These are phyloP conservation scores for Marchantia paleacea DNA, from an alignment of 225 moss, liverwort and hornwort species.

Conservation along the genomic window DNA sequence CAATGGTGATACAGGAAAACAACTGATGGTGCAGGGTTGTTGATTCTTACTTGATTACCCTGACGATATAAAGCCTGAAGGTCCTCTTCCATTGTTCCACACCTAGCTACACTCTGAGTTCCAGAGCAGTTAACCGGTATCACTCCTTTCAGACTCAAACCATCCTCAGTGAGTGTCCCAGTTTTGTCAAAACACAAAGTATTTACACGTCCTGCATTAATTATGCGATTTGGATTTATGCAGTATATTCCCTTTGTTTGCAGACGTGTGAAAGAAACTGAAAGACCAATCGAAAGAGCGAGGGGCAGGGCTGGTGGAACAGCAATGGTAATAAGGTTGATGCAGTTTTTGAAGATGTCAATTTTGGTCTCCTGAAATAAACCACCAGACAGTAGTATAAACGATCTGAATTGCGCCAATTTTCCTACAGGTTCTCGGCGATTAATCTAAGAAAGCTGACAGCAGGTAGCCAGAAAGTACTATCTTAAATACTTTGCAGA, in stretches of 20 bases:
- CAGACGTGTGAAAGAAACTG: constrained; percentile 45
- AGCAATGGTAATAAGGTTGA: constrained; percentile 48
- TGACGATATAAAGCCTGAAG: constrained; percentile 29
- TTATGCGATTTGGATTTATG: constrained; percentile 49
- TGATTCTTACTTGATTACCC: constrained; percentile 28
- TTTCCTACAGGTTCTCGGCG: neutral
- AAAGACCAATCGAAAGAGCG: constrained; percentile 47
- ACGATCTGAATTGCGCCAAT: neutral
- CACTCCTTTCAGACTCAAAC: constrained; percentile 47
- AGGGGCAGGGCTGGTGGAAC: constrained; percentile 49
- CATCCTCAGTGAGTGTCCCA: constrained; percentile 49
- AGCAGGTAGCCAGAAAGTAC: neutral
- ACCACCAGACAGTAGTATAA: neutral
- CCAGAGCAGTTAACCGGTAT: constrained; percentile 21
- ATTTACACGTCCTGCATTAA: constrained; percentile 46
- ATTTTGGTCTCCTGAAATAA: constrained; percentile 32
- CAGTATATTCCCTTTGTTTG: constrained; percentile 40
- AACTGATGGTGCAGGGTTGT: neutral
- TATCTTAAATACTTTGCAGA: no score
- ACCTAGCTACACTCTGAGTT: constrained; percentile 1
- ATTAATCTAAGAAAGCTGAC: neutral
- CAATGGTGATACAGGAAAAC: neutral
- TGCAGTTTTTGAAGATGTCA: constrained; percentile 41
- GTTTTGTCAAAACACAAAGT: constrained; percentile 53
- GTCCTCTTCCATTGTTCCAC: constrained; percentile 40